Conservation (phyloP, 176 grass and related monocot genomes). For the Eragrostis curvula region DNA sequence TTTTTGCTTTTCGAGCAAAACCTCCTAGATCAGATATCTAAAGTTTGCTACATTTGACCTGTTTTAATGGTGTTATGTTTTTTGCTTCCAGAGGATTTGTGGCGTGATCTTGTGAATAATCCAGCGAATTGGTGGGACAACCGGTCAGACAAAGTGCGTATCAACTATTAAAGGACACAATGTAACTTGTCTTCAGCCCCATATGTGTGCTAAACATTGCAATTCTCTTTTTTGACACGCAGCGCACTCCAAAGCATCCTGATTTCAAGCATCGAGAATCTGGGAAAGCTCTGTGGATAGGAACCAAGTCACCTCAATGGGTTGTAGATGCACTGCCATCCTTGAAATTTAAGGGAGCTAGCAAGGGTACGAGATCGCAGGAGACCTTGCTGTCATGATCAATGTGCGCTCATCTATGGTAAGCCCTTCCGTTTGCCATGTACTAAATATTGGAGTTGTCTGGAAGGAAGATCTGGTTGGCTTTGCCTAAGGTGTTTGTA, state of each 20-base stretch:
- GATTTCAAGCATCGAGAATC: constrained; percentile 84
- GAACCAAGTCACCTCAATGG: constrained; percentile 51
- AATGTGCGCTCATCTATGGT: constrained; percentile 7
- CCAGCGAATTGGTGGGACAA: constrained; percentile 86
- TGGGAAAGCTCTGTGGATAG: constrained; percentile 65
- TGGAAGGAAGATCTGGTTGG: neutral
- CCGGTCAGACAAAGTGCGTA: constrained; percentile 55
- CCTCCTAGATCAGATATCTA: neutral
- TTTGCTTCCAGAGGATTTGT: constrained; percentile 61
- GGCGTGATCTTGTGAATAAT: constrained; percentile 69
- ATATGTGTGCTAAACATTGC: constrained; percentile 31
- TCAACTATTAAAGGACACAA: neutral
- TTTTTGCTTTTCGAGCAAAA: neutral
- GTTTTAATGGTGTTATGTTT: neutral
- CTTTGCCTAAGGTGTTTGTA: neutral
- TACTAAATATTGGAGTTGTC: constrained; percentile 1
- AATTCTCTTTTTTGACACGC: constrained; percentile 19
- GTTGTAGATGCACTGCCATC: constrained; percentile 53
- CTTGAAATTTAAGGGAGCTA: constrained; percentile 27
- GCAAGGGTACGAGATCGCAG: constrained; percentile 15
- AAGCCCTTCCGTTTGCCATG: constrained; percentile 23
- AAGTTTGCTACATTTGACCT: neutral
- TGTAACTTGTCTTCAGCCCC: neutral
- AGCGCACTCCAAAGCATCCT: constrained; percentile 49
- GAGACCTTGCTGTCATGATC: constrained; percentile 59